phyloP scores from a whole-genome alignment of 805 yeast species.

The Wickerhamiella occidentalis region DNA sequence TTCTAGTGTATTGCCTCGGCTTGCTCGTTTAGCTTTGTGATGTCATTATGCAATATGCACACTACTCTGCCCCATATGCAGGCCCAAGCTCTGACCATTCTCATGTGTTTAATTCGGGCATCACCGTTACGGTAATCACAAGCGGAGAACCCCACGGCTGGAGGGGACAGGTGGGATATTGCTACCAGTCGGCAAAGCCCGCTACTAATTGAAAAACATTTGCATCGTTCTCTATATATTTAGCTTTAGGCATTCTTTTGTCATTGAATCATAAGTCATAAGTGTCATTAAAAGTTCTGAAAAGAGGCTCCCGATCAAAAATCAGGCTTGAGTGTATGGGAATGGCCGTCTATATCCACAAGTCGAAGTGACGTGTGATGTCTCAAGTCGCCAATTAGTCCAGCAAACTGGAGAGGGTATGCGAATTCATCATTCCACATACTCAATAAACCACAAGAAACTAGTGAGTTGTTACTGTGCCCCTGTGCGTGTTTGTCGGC shows the following conservation, averaged over 20 bases:
- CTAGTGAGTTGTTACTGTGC: conserved; percentile 13
- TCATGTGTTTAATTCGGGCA: conserved; percentile 2
- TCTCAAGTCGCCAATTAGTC: conserved; percentile 13
- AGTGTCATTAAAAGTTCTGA: no score
- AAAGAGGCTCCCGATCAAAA: neutral
- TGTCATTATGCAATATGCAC: neutral
- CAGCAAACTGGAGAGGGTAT: conserved; percentile 17
- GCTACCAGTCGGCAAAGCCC: neutral
- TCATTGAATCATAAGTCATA: no score
- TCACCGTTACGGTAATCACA: neutral
- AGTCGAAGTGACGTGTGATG: conserved; percentile 14
- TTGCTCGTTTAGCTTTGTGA: no score
- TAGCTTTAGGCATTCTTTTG: no score
- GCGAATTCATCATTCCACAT: conserved; percentile 18
- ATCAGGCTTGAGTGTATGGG: conserved; percentile 8
- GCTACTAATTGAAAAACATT: neutral
- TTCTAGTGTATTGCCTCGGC: no score
- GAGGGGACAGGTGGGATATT: neutral
- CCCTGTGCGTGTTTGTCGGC: conserved; percentile 4
- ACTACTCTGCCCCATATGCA: neutral
- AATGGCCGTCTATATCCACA: conserved; percentile 15
- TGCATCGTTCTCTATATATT: no score
- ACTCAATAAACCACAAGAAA: conserved; percentile 17
- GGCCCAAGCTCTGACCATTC: neutral
- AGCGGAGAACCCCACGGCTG: neutral